Evolutionary conservation across 2,329 filamentous ascomycete species (phyloP).

Genomic region (Neofusicoccum cordaticola): DNA sequence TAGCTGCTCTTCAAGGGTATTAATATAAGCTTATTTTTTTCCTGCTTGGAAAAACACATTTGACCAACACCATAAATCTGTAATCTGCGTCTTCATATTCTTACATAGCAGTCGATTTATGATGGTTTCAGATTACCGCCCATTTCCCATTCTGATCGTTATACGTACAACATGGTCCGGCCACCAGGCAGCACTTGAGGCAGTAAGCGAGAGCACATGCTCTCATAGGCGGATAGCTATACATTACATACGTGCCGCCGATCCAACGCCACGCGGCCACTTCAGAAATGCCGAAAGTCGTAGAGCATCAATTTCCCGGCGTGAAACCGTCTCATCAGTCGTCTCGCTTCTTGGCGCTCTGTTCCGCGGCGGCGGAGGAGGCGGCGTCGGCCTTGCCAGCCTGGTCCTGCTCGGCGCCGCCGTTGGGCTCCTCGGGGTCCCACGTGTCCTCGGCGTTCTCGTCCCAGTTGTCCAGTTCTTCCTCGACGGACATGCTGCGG

Average conservation of each 20-base stretch:
- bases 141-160: background rate
- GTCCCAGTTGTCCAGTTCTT: constrained; percentile 91
- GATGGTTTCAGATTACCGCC: background rate
- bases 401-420: constrained; percentile 9
- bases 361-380: background rate
- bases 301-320: background rate
- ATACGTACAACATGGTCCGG: background rate
- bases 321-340: background rate
- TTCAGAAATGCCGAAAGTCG: background rate
- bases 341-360: constrained; percentile 12
- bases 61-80: too few species aligned
- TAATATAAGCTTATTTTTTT: too few species aligned
- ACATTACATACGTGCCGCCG: background rate
- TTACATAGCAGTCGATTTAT: background rate
- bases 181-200: background rate
- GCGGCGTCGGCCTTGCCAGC: background rate
- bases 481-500: constrained; percentile 55
- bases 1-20: too few species aligned
- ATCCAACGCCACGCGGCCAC: background rate
- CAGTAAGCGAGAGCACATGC: too few species aligned
- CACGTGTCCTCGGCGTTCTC: constrained; percentile 70
- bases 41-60: too few species aligned
- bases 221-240: background rate
- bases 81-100: too few species aligned
- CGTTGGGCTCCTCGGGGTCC: constrained; percentile 55